phyloP scores from a whole-genome alignment of 2,329 filamentous ascomycete species.

The Diaporthe sp. region DNA sequence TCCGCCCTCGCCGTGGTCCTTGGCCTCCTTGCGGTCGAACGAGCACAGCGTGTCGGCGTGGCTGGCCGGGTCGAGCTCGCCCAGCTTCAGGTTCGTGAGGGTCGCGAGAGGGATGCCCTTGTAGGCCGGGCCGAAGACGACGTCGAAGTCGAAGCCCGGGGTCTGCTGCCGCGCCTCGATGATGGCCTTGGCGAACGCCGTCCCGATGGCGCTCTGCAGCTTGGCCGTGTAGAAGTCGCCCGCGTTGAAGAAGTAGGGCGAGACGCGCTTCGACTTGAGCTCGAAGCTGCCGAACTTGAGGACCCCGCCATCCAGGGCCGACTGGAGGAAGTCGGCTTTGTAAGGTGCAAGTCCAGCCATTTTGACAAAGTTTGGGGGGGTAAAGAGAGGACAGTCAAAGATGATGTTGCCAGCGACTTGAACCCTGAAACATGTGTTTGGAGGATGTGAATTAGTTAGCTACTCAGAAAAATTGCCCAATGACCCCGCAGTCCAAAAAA shows the following conservation, averaged over 20 bases:
- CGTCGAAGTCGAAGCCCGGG: constrained; percentile 73
- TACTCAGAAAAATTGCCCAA: background rate
- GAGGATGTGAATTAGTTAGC: background rate
- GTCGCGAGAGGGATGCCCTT: constrained; percentile 95
- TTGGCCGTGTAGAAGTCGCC: constrained; percentile 88
- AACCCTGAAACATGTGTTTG: background rate
- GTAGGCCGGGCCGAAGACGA: constrained; percentile 95
- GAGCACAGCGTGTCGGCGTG: constrained; percentile 83
- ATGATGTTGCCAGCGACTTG: background rate
- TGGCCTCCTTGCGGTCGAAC: constrained; percentile 96
- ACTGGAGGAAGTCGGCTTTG: constrained; percentile 80
- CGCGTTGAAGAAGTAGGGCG: constrained; percentile 98
- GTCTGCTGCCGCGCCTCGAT: constrained; percentile 57
- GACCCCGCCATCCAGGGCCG: constrained; percentile 76
- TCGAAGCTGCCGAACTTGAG: constrained; percentile 87
- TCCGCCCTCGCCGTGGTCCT: constrained; percentile 95
- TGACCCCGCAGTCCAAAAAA: background rate
- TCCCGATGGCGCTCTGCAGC: constrained; percentile 81
- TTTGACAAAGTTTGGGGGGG: constrained; percentile 12
- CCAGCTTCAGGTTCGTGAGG: constrained; percentile 81
- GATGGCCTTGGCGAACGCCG: constrained; percentile 82
- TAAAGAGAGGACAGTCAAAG: background rate
- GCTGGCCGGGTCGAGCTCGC: constrained; percentile 72
- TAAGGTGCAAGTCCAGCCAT: constrained; percentile 64
- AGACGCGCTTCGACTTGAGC: constrained; percentile 91